Evolutionary conservation across 2,329 filamentous ascomycete genomes (phyloP), one percentile per base, ranked within the genome.

Genomic region (Fusarium brachygibbosum): DNA sequence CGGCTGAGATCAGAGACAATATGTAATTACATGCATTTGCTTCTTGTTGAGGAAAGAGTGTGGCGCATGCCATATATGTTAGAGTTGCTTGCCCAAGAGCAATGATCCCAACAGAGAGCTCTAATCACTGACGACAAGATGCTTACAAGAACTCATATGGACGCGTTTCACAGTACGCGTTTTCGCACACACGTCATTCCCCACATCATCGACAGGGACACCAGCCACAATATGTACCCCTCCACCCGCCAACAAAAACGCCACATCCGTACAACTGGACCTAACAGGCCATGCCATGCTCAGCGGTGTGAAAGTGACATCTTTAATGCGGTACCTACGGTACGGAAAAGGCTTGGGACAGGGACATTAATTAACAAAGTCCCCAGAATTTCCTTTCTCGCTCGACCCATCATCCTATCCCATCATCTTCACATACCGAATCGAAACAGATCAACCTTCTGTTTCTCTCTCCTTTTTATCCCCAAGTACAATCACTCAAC

Each of bases 231-330:
- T 28, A 58, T 58, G 55, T 63, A 70, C 66, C 66, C 66, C 66
- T 63, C 66, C 66, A 65, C 57, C 19, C 9, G 9, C 14, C 32
- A 58, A 42, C 42, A 31, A 56, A 52, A 51, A 54, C 54, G 66
- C 66, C 66, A 69, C 65, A 69, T n/a, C 29, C 48, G 65, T 17
- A 34, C 48, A 34, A 29, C 44, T 32, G 28, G 44, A 16, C 19
- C 12, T 16, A 32, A 14, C 44, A 31, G 44, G n/a, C 32, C 34
- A 37, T 38, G 42, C 35, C 29, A 46, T 37, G 50, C 54, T 58
- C 64, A 70, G 68, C 68, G 68, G 68, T 70, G 68, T 70, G 63
- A 65, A 65, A 58, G 68, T 70, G 67, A 64, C 67, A 70, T 70
- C 53, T 62, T 56, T 63, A 48, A 37, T 52, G 34, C 49, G 21